Evolutionary conservation across 495 filamentous ascomycete species (phyloP).

Genomic region (Penicillium goetzii): DNA sequence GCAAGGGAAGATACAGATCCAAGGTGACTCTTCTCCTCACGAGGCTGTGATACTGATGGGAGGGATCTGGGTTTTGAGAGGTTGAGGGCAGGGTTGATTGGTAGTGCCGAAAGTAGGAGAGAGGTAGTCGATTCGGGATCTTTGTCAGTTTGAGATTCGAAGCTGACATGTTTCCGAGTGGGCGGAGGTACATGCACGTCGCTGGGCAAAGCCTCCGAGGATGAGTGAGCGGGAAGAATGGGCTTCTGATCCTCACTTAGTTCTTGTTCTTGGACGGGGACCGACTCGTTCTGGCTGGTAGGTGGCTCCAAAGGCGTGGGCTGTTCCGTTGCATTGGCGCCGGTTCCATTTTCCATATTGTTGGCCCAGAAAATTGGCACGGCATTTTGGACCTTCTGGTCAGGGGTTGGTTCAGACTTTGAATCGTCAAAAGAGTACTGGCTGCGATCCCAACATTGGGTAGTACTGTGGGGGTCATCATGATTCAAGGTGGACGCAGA

Average conservation of each 20-base stretch:
- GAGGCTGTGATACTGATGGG: neutral
- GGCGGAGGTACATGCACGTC: neutral
- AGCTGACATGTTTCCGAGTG: conserved; percentile 1
- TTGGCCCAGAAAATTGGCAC: conserved; percentile 16
- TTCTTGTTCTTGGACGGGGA: neutral
- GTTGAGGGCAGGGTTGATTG: conserved; percentile 25
- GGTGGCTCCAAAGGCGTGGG: conserved; percentile 2
- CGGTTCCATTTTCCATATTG: neutral
- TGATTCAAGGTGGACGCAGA: conserved; percentile 36
- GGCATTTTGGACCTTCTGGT: conserved; percentile 10
- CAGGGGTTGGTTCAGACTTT: neutral
- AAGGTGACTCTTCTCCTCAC: neutral
- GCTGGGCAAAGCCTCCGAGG: no score
- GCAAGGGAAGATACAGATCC: conserved; percentile 8
- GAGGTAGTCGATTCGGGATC: conserved; percentile 13
- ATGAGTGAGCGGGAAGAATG: neutral
- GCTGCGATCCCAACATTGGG: conserved; percentile 8
- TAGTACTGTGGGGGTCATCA: conserved; percentile 18
- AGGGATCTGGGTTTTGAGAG: conserved; percentile 12
- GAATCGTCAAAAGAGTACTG: neutral
- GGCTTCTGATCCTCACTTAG: neutral
- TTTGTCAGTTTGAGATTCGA: neutral
- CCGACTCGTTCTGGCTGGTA: neutral
- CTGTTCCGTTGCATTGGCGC: neutral
- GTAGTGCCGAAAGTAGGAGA: conserved; percentile 26